Evolutionary conservation across 768 basidiomycete genomes (phyloP), one percentile per base, ranked within the genome.

Genomic region (Glaciozyma martinii): DNA sequence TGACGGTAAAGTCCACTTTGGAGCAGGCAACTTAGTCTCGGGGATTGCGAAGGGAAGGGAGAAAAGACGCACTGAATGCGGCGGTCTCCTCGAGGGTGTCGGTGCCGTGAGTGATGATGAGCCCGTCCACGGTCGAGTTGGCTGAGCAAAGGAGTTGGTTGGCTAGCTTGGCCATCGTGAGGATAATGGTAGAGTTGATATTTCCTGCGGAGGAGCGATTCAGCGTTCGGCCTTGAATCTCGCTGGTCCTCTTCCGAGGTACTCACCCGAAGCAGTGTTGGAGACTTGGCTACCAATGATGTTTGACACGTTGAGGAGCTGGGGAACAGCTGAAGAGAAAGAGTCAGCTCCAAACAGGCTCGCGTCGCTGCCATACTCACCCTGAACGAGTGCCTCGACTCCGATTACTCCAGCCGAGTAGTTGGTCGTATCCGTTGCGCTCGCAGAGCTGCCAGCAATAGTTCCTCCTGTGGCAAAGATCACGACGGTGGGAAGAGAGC

Each of bases 1-100:
- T 71, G 44, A 77, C 57, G 5, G 74, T 75, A 21, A 73, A 64
- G 56, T 77, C 77, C 37, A 77, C 63, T 30, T 30, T 16, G n/a
- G 27, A 10, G 9, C 12, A 25, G 49, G 8, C 10, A 10, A n/a
- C 6, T n/a, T 7, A 15, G n/a, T n/a, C 7, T 4, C 3, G 25
- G 8, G n/a, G 21, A 10, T n/a, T 15, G 27, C n/a, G 13, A 50
- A 50, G 49, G 13, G 13, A 25, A 25, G 49, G 27, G 13, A 15
- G 23, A n/a, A 21, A n/a, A 12, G 13, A n/a, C 49, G 49, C n/a
- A 50, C 49, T 50, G 59, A 75, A 68, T 61, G 71, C 74, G 1
- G 73, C 73, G 3, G 74, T 76, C 59, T 76, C 76, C 52, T 75
- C 75, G 40, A 74, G 64, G 2, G 75, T 76, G 57, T 76, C 74